Conservation (phyloP, 2,329 filamentous ascomycete species). For the Periconia digitata region DNA sequence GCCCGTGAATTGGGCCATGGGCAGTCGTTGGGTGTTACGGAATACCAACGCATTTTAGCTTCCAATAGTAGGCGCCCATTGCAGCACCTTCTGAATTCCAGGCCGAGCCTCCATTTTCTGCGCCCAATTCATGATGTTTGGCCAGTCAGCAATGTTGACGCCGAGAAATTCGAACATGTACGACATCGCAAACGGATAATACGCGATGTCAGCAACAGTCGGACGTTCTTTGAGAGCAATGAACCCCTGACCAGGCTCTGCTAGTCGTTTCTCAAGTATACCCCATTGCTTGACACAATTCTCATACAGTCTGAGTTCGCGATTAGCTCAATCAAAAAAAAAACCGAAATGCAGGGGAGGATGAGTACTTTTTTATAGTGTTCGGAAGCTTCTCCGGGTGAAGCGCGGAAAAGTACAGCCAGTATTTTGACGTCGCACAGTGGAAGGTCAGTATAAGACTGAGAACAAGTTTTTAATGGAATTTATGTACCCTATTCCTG, state of each 20-base stretch:
- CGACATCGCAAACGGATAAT: conserved; percentile 42
- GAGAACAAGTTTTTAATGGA: not conserved
- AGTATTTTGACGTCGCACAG: conserved; percentile 35
- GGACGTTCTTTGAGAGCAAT: conserved; percentile 40
- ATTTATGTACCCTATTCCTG: conserved; percentile 35
- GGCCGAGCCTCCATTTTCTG: conserved; percentile 24
- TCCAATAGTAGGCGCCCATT: conserved; percentile 14
- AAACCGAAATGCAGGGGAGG: not conserved
- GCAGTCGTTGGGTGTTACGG: too few relatives aligned
- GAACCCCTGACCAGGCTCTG: conserved; percentile 26
- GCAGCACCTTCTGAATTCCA: conserved; percentile 19
- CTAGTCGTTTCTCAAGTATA: conserved; percentile 14
- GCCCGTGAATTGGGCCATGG: too few relatives aligned
- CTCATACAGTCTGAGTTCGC: conserved; percentile 7
- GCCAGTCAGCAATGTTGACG: conserved; percentile 35
- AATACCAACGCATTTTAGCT: too few relatives aligned
- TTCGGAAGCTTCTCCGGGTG: conserved; percentile 24
- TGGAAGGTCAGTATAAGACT: too few relatives aligned
- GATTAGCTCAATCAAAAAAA: not conserved
- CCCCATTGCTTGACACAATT: conserved; percentile 15
- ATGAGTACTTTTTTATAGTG: not conserved
- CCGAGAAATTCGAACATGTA: conserved; percentile 41
- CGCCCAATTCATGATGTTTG: conserved; percentile 30
- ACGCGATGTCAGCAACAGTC: conserved; percentile 40
- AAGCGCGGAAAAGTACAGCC: conserved; percentile 34